phyloP scores from a whole-genome alignment of 1,284 basidiomycete genomes.

The Ganoderma multipileum region DNA sequence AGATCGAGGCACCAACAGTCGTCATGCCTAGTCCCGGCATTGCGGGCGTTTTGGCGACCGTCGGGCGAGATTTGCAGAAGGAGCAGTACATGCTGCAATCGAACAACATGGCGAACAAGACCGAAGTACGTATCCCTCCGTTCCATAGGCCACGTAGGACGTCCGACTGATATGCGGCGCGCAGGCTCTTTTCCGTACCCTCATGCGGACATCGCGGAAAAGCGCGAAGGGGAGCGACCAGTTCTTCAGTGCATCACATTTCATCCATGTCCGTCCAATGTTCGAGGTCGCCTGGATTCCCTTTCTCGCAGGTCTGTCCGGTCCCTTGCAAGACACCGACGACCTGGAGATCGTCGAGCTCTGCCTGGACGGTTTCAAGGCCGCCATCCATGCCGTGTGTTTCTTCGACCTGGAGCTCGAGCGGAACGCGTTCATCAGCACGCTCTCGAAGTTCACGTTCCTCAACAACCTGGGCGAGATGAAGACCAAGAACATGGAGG shows the following conservation, averaged over 20 bases:
- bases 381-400: constrained; percentile 91
- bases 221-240: constrained; percentile 78
- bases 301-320: constrained; percentile 92
- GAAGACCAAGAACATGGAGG: constrained; percentile 99
- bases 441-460: constrained; percentile 96
- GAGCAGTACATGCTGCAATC: constrained; percentile 95
- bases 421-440: constrained; percentile 97
- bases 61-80: constrained; percentile 91
- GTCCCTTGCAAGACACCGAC: constrained; percentile 91
- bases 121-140: constrained; percentile 66
- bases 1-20: constrained; percentile 69
- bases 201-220: constrained; percentile 88
- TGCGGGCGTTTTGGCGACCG: constrained; percentile 82
- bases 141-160: too few relatives aligned
- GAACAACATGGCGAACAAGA: constrained; percentile 94
- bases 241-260: constrained; percentile 94
- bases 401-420: constrained; percentile 96
- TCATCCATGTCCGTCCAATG: constrained; percentile 95
- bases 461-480: constrained; percentile 96
- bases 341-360: constrained; percentile 90
- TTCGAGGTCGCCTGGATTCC: constrained; percentile 99
- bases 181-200: constrained; percentile 87
- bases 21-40: constrained; percentile 72
- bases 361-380: constrained; percentile 94
- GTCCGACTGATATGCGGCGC: not conserved